phyloP scores from a whole-genome alignment of 345 rosid species.

The Populus deltoides region DNA sequence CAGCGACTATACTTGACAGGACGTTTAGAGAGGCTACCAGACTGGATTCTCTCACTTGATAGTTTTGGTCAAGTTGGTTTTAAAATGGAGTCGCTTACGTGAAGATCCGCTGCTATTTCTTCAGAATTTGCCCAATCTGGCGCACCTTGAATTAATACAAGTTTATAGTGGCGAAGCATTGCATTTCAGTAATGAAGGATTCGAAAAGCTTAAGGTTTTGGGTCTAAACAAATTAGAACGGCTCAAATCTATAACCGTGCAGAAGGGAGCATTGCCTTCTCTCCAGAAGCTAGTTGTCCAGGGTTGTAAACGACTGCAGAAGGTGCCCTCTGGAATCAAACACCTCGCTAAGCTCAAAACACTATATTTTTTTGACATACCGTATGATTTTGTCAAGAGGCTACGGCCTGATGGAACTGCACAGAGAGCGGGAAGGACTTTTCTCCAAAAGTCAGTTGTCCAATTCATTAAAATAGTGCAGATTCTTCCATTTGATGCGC shows the following conservation, averaged over 20 bases:
- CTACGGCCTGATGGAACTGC: neutral
- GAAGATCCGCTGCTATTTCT: constrained; percentile 17
- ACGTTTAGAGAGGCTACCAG: constrained; percentile 21
- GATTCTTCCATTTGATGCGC: constrained; percentile 10
- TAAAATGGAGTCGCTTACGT: constrained; percentile 16
- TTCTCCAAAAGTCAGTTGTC: too few relatives aligned
- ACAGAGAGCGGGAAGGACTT: too few relatives aligned
- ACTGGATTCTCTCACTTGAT: constrained; percentile 24
- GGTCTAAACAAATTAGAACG: constrained; percentile 13
- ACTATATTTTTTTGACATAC: constrained; percentile 22
- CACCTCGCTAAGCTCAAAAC: constrained; percentile 18
- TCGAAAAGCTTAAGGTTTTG: constrained; percentile 19
- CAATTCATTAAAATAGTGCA: too few relatives aligned
- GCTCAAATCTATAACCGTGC: constrained; percentile 11
- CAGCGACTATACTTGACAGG: constrained; percentile 27
- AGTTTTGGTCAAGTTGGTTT: constrained; percentile 13
- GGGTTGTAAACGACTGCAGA: constrained; percentile 19
- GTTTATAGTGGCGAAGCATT: constrained; percentile 19
- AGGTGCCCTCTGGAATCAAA: constrained; percentile 22
- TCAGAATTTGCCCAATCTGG: constrained; percentile 24
- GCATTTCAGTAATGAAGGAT: constrained; percentile 13
- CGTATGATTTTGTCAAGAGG: neutral
- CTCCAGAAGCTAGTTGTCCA: constrained; percentile 24
- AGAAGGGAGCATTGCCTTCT: constrained; percentile 26
- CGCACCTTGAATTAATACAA: constrained; percentile 15